Evolutionary conservation across 2,329 filamentous ascomycete species (phyloP), one percentile per base, ranked within the genome.

Genomic region (Paracoccidioides brasiliensis): DNA sequence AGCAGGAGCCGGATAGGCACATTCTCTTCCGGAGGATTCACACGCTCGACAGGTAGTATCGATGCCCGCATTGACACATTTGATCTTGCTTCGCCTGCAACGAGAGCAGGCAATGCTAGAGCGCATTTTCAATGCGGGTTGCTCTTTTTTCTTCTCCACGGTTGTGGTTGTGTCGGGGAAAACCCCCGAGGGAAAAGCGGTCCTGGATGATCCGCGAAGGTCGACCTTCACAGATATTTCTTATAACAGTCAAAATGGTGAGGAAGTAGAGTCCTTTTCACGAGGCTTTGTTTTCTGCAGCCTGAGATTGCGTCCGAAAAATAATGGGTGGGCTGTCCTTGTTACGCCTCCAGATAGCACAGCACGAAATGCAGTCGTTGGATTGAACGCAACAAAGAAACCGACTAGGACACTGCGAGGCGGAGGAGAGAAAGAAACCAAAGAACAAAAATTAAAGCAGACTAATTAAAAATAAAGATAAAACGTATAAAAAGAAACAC

Each of bases 41-140:
- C 88, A 94, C 10, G 83, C 82, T 59, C 86, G 82, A 73, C 88
- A 94, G 14, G 80, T 81, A 14, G 82, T 83, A 59, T 80, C 80
- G 56, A 84, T 80, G 58, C 86, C 86, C 62, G 80, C 79, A 71
- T 93, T 93, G 69, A 88, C 82, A 73, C 88, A 94, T 71, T 91
- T 91, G 67, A 91, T 88, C 72, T 93, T 94, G 67, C 86, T 89
- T 64, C 82, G 81, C 56, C 88, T 80, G 67, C 88, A 91, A 60
- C 82, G 78, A 58, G 81, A 76, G 70, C 88, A 93, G 50, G 88
- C 87, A 66, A 91, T 88, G 65, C 84, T 88, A 49, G 86, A 89
- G 62, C 88, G 80, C 80, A 89, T 85, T 38, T 76, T 76, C 64
- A 72, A 72, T 48, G 67, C 53, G 51, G 54, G 56, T 51, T 52